Evolutionary conservation across 2,329 filamentous ascomycete species (phyloP), one percentile per base, ranked within the genome.

Genomic region (Fusarium transvaalense): DNA sequence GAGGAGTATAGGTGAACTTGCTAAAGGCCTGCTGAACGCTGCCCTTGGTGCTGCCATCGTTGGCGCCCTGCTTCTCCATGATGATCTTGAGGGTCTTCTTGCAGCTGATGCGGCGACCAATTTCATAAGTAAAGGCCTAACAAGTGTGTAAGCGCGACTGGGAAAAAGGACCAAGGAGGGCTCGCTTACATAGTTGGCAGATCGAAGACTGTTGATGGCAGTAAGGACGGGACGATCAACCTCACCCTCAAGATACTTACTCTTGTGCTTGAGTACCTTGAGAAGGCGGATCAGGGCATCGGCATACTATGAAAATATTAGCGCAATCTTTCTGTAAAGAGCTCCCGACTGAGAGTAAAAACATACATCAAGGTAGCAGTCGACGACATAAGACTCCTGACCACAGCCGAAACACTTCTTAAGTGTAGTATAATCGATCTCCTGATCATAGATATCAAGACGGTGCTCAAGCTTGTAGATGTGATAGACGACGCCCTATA

Each of bases 51-150:
- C 61, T 69, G 25, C 75, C 75, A 21, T 76, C 74, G 5, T 67
- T 46, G n/a, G 75, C 71, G 27, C 75, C 75, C 59, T 77, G 72
- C 64, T 76, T 76, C 52, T 64, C 60, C 72, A 77, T 75, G 56
- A 77, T 68, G 17, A 42, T 47, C 54, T 70, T 63, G 45, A 73
- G 64, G 13, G 62, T 51, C 31, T 72, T 64, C 48, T 74, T 66
- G 53, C 71, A 74, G 39, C 75, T 66, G 38, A 76, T 52, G 45
- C 75, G 75, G 31, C 75, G 75, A 19, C 53, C 73, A 7, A 77
- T 61, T 61, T 77, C 75, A 53, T 75, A 72, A 6, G 73, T 63
- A 39, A 73, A 59, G 10, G 72, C 68, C 75, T 77, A 25, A 27
- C 7, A 32, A 52, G 25, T 68, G 19, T 52, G 35, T 14, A 52